phyloP scores from a whole-genome alignment of 2,329 filamentous ascomycete species.

The Pseudogymnoascus sp. region DNA sequence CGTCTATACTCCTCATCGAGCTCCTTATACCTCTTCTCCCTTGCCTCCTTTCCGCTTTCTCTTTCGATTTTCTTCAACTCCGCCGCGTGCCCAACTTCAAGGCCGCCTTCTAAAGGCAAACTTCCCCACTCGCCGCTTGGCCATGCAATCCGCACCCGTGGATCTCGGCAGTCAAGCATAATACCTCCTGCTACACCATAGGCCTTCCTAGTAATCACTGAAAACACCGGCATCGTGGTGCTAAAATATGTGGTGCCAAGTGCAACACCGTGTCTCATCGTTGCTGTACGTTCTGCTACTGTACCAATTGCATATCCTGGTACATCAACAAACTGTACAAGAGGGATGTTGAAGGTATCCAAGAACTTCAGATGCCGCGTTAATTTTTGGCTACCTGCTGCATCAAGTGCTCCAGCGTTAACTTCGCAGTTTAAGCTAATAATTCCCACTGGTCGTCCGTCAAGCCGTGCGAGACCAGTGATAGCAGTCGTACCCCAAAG shows the following conservation, averaged over 20 bases:
- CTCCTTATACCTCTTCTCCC: conserved; percentile 38
- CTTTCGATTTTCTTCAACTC: conserved; percentile 49
- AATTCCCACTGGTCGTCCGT: conserved; percentile 49
- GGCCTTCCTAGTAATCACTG: conserved; percentile 49
- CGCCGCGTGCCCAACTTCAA: conserved; percentile 54
- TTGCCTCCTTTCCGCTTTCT: conserved; percentile 38
- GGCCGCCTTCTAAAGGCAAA: conserved; percentile 54
- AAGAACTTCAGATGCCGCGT: conserved; percentile 52
- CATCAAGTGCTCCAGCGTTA: conserved; percentile 52
- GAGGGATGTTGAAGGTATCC: conserved; percentile 56
- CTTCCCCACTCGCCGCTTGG: conserved; percentile 55
- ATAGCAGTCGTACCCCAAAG: conserved; percentile 57
- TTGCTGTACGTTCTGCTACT: conserved; percentile 51
- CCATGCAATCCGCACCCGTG: conserved; percentile 54
- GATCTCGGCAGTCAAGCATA: conserved; percentile 55
- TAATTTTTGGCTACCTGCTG: conserved; percentile 52
- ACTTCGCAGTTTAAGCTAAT: conserved; percentile 53
- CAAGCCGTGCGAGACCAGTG: conserved; percentile 49
- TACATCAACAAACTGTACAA: conserved; percentile 55
- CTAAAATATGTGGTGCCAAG: conserved; percentile 54
- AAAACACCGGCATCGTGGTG: conserved; percentile 55
- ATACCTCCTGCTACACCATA: conserved; percentile 57
- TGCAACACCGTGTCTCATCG: conserved; percentile 56
- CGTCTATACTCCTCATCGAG: conserved; percentile 51
- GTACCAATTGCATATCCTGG: conserved; percentile 58